Evolutionary conservation across 2,329 filamentous ascomycete species (phyloP), one percentile per base, ranked within the genome.

Genomic region (Cordyceps tenuipes): DNA sequence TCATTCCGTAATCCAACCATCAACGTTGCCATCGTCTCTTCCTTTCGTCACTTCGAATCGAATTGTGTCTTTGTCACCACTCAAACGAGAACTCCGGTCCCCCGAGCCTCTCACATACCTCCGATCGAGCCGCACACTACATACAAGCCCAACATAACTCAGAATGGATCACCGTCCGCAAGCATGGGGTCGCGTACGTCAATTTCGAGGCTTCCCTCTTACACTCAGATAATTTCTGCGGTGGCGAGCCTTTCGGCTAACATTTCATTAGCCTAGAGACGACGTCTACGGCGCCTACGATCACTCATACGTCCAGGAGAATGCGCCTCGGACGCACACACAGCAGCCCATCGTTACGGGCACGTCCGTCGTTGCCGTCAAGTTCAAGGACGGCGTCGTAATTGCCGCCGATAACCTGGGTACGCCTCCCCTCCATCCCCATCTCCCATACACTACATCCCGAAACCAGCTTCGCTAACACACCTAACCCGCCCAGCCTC

Each of bases 211-310:
- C 8, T 15, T 43, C 21, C 21, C 8, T 5, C 5, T 15, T 19
- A n/a, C 17, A 43, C 15, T n/a, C 41, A n/a, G 1, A 7, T 15
- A n/a, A 19, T 6, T 5, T 43, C 41, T 43, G 15, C 15, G 2
- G 15, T 43, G 4, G 6, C 4, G 41, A 17, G 41, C 41, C 2
- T 8, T 21, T 21, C 8, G 43, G 6, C 43, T 19, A 21, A 46
- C 43, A n/a, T 15, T n/a, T 43, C 13, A n/a, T 4, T 15, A 99
- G 94, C 94, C 94, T 72, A 88, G 94, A 82, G 90, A 99, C 77
- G 94, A 99, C 76, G 82, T 97, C 71, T 99, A 97, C 78, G 94
- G 94, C 68, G 81, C 88, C 69, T 99, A 99, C 77, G 90, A 97
- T 77, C 79, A 82, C 71, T 90, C 91, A 62, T 92, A 93, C 75